These are phyloP conservation scores for Nigrograna mackinnonii DNA, from an alignment of 2,329 filamentous ascomycete genomes.

Conservation along the genomic window DNA sequence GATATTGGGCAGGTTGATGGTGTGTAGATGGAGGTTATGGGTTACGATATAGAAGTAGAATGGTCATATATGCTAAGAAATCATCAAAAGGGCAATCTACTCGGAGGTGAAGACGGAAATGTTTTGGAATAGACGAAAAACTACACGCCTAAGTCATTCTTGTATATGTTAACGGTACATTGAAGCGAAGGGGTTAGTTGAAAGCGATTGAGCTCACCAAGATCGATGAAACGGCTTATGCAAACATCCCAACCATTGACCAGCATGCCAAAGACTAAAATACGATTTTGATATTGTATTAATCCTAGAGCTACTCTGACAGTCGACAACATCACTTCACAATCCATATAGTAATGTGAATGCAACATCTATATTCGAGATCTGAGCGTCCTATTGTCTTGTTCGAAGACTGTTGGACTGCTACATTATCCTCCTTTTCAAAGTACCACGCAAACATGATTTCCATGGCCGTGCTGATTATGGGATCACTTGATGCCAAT, in stretches of 20 bases:
- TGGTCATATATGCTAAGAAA: background rate
- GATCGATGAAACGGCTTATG: too few relatives aligned
- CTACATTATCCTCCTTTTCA: background rate
- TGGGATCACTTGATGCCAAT: too few relatives aligned
- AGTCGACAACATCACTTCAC: background rate
- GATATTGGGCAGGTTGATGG: constrained; percentile 6
- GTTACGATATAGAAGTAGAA: background rate
- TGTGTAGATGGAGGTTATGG: constrained; percentile 1
- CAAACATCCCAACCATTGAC: background rate
- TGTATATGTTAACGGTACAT: too few relatives aligned
- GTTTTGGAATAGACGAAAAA: background rate
- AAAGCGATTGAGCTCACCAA: too few relatives aligned
- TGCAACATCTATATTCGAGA: background rate
- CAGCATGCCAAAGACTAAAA: background rate
- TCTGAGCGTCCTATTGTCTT: background rate
- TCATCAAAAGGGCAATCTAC: background rate
- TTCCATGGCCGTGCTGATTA: too few relatives aligned
- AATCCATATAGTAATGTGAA: background rate
- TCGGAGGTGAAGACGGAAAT: background rate
- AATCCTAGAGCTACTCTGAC: too few relatives aligned
- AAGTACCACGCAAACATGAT: background rate
- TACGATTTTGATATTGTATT: too few relatives aligned
- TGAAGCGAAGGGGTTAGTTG: too few relatives aligned
- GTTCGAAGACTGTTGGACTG: background rate
- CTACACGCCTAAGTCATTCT: background rate